Evolutionary conservation across 2,329 filamentous ascomycete genomes (phyloP), one percentile per base, ranked within the genome.

Genomic region (Myriosclerotinia duriaeana): DNA sequence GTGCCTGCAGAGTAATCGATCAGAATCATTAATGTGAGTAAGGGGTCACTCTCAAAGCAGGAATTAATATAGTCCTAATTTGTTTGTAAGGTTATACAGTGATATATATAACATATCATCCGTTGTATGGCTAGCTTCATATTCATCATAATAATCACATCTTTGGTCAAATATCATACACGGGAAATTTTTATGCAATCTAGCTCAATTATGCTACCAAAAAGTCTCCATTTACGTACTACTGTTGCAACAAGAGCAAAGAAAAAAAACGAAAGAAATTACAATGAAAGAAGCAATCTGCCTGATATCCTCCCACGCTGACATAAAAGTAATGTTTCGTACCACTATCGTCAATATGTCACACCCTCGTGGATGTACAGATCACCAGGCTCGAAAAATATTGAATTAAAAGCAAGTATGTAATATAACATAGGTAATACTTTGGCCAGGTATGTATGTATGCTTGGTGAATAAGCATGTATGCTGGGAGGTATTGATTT

Each of bases 271-370:
- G 54, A 61, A 69, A 71, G 66, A 71, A 52, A 71, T 67, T 72
- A 74, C 71, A 75, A 65, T 68, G 69, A 73, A 71, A 67, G 60
- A 66, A 65, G 65, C 68, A 69, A 68, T 70, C 66, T 71, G 72
- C 72, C 69, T 71, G 65, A 73, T 74, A 72, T 74, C 70, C 68
- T 63, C 70, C 70, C 68, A 66, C 59, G 59, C 63, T 70, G 67
- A 75, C 73, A 74, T 72, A 72, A 73, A 65, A 72, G 68, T 67
- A 67, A 74, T 75, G 70, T 68, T 70, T 66, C 65, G 66, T 71
- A 68, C 69, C 70, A 73, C 55, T 70, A 71, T 71, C 67, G 53
- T 68, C 70, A 71, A 73, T 68, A 71, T 71, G 67, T 70, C 70
- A 72, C 64, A 72, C 72, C 70, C 71, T 66, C 67, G 60, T 67